A percentile compares a stretch with the other conserved stretches of the same genome.
phyloP scores from a whole-genome alignment of 2,329 filamentous ascomycete species.

The Aspergillus hiratsukae region DNA sequence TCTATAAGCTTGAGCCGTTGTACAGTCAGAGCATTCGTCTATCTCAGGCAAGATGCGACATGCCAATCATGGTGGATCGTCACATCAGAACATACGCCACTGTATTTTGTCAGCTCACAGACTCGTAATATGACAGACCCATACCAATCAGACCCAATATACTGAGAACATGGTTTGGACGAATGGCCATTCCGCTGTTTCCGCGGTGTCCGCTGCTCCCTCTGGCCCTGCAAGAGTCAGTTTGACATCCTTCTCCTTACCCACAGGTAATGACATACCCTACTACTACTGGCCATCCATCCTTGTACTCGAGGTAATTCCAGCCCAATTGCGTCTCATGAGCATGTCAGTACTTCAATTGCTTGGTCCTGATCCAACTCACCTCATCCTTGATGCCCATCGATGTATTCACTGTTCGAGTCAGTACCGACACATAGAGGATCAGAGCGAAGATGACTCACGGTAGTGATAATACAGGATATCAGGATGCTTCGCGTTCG shows the following conservation, averaged over 20 bases:
- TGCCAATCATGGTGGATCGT: background rate
- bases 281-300: slow-evolving; percentile 34
- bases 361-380: slow-evolving; percentile 4
- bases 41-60: background rate
- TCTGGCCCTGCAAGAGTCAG: slow-evolving; percentile 2
- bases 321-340: slow-evolving; percentile 34
- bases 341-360: slow-evolving; percentile 5
- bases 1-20: background rate
- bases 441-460: slow-evolving; percentile 12
- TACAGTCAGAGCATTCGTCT: background rate
- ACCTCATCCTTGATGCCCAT: slow-evolving; percentile 26
- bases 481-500: slow-evolving; percentile 22
- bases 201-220: background rate
- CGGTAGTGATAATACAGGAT: slow-evolving; percentile 39
- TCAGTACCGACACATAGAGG: background rate
- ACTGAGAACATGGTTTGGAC: background rate
- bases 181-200: slow-evolving; percentile 2
- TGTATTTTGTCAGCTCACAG: slow-evolving; percentile 11
- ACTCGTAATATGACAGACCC: background rate
- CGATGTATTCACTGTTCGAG: slow-evolving; percentile 28
- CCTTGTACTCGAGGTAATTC: slow-evolving; percentile 33
- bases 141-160: slow-evolving; percentile 3
- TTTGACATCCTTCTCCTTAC: background rate
- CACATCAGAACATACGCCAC: background rate
- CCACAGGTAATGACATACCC: slow-evolving; percentile 5